Conservation (phyloP, 2,329 filamentous ascomycete species). For the Scedosporium apiospermum region DNA sequence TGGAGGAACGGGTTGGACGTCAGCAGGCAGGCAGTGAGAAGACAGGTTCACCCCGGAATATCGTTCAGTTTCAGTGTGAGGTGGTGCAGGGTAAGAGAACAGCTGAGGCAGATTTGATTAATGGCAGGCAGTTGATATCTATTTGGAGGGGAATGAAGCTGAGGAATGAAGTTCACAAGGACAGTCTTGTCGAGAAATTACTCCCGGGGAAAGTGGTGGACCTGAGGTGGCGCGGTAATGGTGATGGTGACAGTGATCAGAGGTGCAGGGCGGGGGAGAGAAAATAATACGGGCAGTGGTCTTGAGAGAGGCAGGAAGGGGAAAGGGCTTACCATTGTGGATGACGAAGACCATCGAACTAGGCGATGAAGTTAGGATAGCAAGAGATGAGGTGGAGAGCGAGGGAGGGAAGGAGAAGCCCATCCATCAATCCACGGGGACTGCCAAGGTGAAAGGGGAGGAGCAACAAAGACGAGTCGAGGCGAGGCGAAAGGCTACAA, state of each 20-base stretch:
- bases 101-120: neutral
- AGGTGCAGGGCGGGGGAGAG: neutral
- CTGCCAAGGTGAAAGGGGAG: neutral
- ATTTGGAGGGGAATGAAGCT: too few species aligned
- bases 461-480: neutral
- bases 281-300: neutral
- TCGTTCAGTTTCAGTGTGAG: neutral
- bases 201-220: neutral
- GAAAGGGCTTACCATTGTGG: slow-evolving; percentile 3
- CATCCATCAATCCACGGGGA: neutral
- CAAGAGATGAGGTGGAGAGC: neutral
- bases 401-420: neutral
- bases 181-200: neutral
- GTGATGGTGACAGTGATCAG: slow-evolving; percentile 1
- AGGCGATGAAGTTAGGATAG: slow-evolving; percentile 4
- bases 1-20: slow-evolving; percentile 14
- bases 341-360: slow-evolving; percentile 8
- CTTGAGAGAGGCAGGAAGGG: neutral
- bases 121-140: too few species aligned
- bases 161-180: too few species aligned
- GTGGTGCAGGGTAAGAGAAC: neutral
- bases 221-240: neutral
- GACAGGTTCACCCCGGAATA: neutral
- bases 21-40: neutral
- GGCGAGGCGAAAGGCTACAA: too few species aligned